Evolutionary conservation across 1,284 basidiomycete genomes (phyloP).

Genomic region (Cerioporus squamosus): DNA sequence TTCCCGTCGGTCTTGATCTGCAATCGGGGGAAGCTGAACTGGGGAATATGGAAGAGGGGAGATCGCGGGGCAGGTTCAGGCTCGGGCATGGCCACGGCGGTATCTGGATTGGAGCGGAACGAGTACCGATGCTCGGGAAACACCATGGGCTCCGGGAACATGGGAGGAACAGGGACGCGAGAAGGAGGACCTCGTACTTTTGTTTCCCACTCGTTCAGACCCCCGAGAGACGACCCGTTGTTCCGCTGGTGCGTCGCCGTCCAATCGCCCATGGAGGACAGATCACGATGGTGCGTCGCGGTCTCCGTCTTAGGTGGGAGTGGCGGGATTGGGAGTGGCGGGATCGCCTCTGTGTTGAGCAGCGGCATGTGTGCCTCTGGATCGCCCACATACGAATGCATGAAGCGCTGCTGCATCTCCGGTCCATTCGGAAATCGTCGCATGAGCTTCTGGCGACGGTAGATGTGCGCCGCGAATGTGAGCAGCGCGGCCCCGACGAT

Average conservation of each 20-base stretch:
- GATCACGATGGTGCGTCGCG: not conserved
- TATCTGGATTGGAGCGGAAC: not conserved
- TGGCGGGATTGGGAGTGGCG: conserved; percentile 13
- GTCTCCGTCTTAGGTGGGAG: conserved; percentile 15
- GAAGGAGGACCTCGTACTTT: conserved; percentile 8
- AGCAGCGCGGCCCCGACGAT: conserved; percentile 19
- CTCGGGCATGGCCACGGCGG: not conserved
- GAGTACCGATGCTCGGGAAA: not conserved
- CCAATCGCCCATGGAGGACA: not conserved
- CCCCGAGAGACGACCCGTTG: not conserved
- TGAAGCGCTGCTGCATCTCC: conserved; percentile 22
- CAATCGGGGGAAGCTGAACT: conserved; percentile 11
- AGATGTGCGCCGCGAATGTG: conserved; percentile 17
- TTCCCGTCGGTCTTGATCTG: conserved; percentile 2
- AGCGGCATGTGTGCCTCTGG: conserved; percentile 20
- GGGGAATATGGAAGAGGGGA: conserved; percentile 6
- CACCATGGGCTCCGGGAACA: conserved; percentile 8
- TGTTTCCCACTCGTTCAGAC: conserved; percentile 11
- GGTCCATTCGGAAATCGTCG: not conserved
- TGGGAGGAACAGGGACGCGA: conserved; percentile 16
- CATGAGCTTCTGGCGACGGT: conserved; percentile 12
- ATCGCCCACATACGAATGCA: conserved; percentile 13
- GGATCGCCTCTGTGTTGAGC: conserved; percentile 3
- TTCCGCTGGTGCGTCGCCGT: not conserved
- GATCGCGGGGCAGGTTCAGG: not conserved